A percentile compares a stretch with the other conserved stretches of the same genome.
Conservation (phyloP, 2,329 filamentous ascomycete species). For the Xylaria polymorpha region DNA sequence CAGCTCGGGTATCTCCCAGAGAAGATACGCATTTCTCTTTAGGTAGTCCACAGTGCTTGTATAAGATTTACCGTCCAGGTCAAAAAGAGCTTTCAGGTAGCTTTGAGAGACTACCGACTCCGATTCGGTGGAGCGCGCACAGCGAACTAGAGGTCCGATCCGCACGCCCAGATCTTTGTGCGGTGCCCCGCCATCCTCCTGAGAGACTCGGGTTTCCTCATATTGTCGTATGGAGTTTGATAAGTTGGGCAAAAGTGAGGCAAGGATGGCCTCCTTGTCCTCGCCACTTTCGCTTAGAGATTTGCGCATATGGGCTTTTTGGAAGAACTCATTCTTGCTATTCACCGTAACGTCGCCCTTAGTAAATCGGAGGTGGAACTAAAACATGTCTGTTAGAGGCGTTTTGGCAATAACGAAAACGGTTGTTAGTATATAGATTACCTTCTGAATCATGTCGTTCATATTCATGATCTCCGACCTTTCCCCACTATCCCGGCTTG, state of each 20-base stretch:
- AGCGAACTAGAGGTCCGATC: conserved; percentile 33
- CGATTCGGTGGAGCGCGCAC: conserved; percentile 2
- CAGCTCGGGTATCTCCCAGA: conserved; percentile 44
- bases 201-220: conserved; percentile 32
- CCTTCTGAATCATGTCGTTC: conserved; percentile 75
- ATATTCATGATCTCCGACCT: conserved; percentile 78
- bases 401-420: conserved; percentile 1
- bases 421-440: conserved; percentile 53
- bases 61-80: conserved; percentile 39
- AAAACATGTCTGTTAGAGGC: neutral
- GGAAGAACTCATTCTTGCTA: conserved; percentile 83
- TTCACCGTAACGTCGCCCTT: conserved; percentile 89
- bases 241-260: conserved; percentile 32
- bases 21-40: conserved; percentile 42
- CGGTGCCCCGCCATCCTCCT: neutral
- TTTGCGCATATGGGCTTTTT: conserved; percentile 54
- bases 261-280: conserved; percentile 17
- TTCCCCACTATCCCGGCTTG: conserved; percentile 49
- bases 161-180: conserved; percentile 27
- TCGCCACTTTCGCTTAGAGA: conserved; percentile 7
- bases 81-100: conserved; percentile 40
- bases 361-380: conserved; percentile 90
- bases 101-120: conserved; percentile 19
- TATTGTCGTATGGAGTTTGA: conserved; percentile 29
- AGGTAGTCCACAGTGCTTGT: conserved; percentile 34